phyloP scores from a whole-genome alignment of 352 stramenopile genomes.

The Pythium oligandrum region DNA sequence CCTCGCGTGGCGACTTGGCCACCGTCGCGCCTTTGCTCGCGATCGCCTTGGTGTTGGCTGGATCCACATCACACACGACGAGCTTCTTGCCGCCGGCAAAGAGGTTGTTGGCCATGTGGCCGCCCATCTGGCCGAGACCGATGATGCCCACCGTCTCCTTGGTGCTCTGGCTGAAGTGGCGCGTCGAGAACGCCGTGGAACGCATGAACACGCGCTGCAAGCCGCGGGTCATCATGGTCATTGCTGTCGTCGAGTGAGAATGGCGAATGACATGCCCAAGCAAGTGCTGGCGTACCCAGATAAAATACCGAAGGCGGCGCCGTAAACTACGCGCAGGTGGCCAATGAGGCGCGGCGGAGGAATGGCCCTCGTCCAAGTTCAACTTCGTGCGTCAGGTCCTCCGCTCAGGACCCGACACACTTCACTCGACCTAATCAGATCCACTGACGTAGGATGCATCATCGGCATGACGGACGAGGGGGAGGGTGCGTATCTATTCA shows the following conservation, averaged over 20 bases:
- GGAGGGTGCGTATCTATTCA: too few species aligned
- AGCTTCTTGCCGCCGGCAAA: conserved; percentile 71
- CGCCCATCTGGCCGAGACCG: conserved; percentile 93
- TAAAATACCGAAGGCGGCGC: neutral
- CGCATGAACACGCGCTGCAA: conserved; percentile 3
- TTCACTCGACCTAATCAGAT: too few species aligned
- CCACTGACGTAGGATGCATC: too few species aligned
- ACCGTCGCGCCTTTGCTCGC: conserved; percentile 47
- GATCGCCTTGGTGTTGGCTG: conserved; percentile 43
- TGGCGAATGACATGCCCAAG: neutral
- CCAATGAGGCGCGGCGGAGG: too few species aligned
- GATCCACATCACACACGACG: conserved; percentile 76
- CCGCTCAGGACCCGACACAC: too few species aligned
- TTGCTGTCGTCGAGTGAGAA: too few species aligned
- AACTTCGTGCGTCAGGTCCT: too few species aligned
- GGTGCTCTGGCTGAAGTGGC: conserved; percentile 14
- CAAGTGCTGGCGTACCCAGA: too few species aligned
- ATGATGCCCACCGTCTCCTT: conserved; percentile 83
- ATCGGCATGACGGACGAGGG: too few species aligned
- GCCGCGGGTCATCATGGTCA: conserved; percentile 12
- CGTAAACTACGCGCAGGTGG: too few species aligned
- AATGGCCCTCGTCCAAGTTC: too few species aligned
- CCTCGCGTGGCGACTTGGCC: conserved; percentile 52
- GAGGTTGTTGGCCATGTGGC: conserved; percentile 91
- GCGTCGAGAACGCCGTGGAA: neutral